phyloP scores from a whole-genome alignment of 495 filamentous ascomycete genomes.

The Penicillium goetzii region DNA sequence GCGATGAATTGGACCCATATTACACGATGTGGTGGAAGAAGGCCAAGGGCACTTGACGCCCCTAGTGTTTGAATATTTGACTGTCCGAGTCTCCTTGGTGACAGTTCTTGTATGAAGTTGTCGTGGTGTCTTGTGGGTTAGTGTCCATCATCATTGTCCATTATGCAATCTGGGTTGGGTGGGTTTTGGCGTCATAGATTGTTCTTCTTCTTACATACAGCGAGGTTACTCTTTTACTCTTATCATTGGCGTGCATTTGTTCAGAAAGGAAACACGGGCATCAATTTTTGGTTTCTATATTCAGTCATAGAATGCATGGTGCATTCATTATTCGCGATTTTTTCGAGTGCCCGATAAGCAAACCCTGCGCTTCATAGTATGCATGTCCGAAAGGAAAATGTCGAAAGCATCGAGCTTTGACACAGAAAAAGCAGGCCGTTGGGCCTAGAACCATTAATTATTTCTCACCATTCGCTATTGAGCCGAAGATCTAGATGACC shows the following conservation, averaged over 20 bases:
- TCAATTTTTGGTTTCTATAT: slow-evolving; percentile 27
- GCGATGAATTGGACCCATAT: slow-evolving; percentile 69
- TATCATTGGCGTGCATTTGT: slow-evolving; percentile 19
- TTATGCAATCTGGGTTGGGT: slow-evolving; percentile 13
- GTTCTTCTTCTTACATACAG: slow-evolving; percentile 20
- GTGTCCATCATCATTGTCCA: background rate
- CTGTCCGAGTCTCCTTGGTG: background rate
- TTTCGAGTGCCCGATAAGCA: background rate
- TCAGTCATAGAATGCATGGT: slow-evolving; percentile 23
- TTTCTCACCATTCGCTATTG: background rate
- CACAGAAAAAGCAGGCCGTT: background rate
- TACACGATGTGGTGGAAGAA: slow-evolving; percentile 52
- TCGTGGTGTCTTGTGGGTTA: background rate
- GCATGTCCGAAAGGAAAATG: background rate
- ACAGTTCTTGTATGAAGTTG: background rate
- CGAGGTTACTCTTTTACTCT: slow-evolving; percentile 12
- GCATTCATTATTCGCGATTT: slow-evolving; percentile 15
- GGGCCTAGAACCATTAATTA: background rate
- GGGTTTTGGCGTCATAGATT: slow-evolving; percentile 10
- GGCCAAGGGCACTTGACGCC: slow-evolving; percentile 24
- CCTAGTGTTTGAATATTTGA: background rate
- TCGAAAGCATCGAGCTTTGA: background rate
- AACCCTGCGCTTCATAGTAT: background rate
- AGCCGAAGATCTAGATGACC: background rate
- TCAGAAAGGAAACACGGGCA: slow-evolving; percentile 21